A percentile compares a stretch with the other conserved stretches of the same genome.
These are phyloP conservation scores for Gossypium bickii DNA, from an alignment of 345 rosid species.

Conservation along the genomic window DNA sequence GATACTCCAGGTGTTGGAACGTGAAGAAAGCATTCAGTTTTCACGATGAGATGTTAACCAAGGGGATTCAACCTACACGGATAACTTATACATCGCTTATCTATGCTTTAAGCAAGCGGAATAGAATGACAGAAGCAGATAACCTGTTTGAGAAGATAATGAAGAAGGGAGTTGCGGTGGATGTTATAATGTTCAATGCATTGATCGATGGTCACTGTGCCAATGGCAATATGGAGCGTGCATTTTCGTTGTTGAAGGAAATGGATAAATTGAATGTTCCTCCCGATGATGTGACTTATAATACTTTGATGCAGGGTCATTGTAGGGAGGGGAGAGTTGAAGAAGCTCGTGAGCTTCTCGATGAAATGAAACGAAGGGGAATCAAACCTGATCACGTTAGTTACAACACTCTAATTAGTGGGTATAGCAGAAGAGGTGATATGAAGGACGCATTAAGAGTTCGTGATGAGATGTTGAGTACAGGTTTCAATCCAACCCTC, in stretches of 20 bases:
- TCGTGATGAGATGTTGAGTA: slow-evolving; percentile 78
- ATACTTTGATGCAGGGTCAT: slow-evolving; percentile 78
- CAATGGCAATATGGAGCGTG: slow-evolving; percentile 60
- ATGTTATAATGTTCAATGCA: slow-evolving; percentile 69
- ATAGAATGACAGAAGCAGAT: slow-evolving; percentile 71
- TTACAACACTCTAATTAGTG: slow-evolving; percentile 86
- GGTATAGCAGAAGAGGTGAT: slow-evolving; percentile 79
- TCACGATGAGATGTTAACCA: slow-evolving; percentile 58
- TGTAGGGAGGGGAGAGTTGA: slow-evolving; percentile 79
- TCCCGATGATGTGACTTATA: slow-evolving; percentile 90
- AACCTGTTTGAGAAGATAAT: slow-evolving; percentile 58
- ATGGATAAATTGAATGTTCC: slow-evolving; percentile 60
- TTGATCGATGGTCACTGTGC: slow-evolving; percentile 79
- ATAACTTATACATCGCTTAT: slow-evolving; percentile 77
- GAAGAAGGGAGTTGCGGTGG: slow-evolving; percentile 43
- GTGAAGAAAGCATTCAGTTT: slow-evolving; percentile 62
- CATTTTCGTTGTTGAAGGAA: slow-evolving; percentile 56
- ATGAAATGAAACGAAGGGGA: slow-evolving; percentile 77
- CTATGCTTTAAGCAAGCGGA: slow-evolving; percentile 55
- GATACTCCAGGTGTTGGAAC: slow-evolving; percentile 69
- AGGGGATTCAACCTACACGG: slow-evolving; percentile 61
- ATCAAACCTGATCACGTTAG: slow-evolving; percentile 77
- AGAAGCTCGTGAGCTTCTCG: slow-evolving; percentile 78
- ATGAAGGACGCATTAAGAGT: slow-evolving; percentile 68
- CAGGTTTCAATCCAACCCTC: slow-evolving; percentile 79